Percentiles rank a stretch among this genome's conserved stretches.
phyloP scores from a whole-genome alignment of 768 basidiomycete species.

The Glaciozyma antarctica region DNA sequence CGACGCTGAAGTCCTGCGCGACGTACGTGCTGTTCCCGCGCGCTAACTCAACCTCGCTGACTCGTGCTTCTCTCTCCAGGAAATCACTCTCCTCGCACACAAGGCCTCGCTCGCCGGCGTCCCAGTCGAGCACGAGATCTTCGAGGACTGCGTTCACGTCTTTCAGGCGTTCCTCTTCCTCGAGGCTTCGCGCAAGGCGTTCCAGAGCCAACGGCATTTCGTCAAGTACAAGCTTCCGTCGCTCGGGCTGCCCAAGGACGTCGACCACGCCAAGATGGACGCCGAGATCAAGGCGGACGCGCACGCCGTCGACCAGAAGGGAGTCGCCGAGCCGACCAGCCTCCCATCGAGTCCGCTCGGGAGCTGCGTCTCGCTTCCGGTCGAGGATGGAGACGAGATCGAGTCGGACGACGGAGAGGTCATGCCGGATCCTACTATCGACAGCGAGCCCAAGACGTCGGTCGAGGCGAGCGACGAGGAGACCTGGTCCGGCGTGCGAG shows the following conservation, averaged over 20 bases:
- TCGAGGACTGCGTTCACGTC: constrained; percentile 56
- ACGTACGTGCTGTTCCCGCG: constrained; percentile 50
- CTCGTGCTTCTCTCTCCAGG: not conserved
- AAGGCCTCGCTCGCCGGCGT: constrained; percentile 84
- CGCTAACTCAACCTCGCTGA: not conserved
- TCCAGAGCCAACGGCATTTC: constrained; percentile 32
- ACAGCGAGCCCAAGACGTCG: not conserved
- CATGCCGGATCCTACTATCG: not conserved
- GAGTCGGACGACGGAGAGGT: not conserved
- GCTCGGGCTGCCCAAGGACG: constrained; percentile 5
- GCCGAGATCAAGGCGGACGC: constrained; percentile 21
- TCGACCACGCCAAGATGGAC: constrained; percentile 26
- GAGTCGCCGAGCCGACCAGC: constrained; percentile 18
- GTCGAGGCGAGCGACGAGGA: not conserved
- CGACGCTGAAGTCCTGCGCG: constrained; percentile 88
- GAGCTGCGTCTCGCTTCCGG: not conserved
- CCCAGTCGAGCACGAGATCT: constrained; percentile 69
- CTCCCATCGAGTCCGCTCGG: constrained; percentile 10
- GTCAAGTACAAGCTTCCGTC: constrained; percentile 31
- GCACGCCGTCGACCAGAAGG: constrained; percentile 25
- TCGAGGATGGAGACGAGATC: not conserved
- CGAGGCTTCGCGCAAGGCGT: constrained; percentile 34
- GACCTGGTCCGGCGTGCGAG: not conserved
- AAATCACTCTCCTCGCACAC: constrained; percentile 73
- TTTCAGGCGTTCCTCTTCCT: constrained; percentile 36